Evolutionary conservation across 345 rosid species (phyloP), one percentile per base, ranked within the genome.

Genomic region (Dipteronia dyeriana): DNA sequence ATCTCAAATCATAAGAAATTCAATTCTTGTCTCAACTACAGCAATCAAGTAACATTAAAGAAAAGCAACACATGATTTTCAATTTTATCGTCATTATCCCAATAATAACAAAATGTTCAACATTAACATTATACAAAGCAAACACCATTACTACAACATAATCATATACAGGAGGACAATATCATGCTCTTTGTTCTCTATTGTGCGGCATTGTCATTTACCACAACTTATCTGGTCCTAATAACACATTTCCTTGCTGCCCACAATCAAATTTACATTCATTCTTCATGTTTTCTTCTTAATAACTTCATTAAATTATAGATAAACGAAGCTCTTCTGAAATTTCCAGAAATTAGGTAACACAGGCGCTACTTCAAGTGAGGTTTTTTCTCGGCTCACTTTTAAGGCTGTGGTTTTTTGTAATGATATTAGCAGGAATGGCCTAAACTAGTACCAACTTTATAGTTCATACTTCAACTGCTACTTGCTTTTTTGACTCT

Each of bases 401-500:
- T 66, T 61, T 39, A 5, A 6, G 34, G 38, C 26, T 61, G 51
- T 25, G 47, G 39, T 17, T 2, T 8, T 22, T 73, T 1, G 1
- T 22, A 16, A 41, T 54, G 41, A 73, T 73, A 31, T 56, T 29
- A 75, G 61, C 51, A 75, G 51, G 38, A 66, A 26, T 45, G 38
- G 60, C 61, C 73, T 65, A 14, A 19, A 31, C 59, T 63, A 34
- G 39, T 17, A 39, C 9, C 1, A 14, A 63, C 38, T 60, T 81
- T 41, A 45, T 10, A 9, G 11, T 59, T 81, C 53, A 81, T 39
- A 23, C 81, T 54, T 74, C 56, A 19, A 67, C 66, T 13, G 79
- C 26, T 29, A 80, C 79, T 72, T 80, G 66, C 79, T 83, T 78
- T 72, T 81, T 71, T 25, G 73, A 22, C 75, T 83, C 78, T 22